These are phyloP conservation scores for Phytophthora megakarya DNA, from an alignment of 352 stramenopile species.

Conservation along the genomic window DNA sequence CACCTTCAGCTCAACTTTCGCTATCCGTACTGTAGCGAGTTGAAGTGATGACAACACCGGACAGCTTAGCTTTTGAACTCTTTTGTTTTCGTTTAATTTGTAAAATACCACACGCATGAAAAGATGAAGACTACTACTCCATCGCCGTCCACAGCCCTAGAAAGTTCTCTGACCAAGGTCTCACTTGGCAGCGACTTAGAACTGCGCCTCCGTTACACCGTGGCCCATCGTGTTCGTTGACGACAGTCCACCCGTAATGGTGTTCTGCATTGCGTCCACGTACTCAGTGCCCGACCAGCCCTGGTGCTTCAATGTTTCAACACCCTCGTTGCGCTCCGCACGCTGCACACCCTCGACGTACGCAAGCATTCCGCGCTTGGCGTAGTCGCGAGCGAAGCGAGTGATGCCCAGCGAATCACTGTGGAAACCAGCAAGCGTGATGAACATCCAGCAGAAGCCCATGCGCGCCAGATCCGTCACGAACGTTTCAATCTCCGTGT, in stretches of 20 bases:
- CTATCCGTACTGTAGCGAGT: too few relatives aligned
- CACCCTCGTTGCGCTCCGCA: slow-evolving; percentile 92
- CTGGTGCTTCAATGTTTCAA: slow-evolving; percentile 98
- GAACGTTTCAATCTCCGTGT: slow-evolving; percentile 94
- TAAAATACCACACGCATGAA: slow-evolving; percentile 43
- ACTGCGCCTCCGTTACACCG: slow-evolving; percentile 97
- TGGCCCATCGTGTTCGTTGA: slow-evolving; percentile 98
- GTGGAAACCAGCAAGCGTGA: slow-evolving; percentile 98
- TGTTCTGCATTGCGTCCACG: slow-evolving; percentile 96
- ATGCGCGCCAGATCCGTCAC: slow-evolving; percentile 95
- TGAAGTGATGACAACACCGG: background rate
- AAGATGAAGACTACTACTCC: slow-evolving; percentile 24
- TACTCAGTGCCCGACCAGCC: slow-evolving; percentile 97
- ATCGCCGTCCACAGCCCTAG: slow-evolving; percentile 9
- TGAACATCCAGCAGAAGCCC: slow-evolving; percentile 99
- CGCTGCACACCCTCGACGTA: slow-evolving; percentile 98
- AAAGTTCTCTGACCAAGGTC: slow-evolving; percentile 15
- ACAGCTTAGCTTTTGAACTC: slow-evolving; percentile 14
- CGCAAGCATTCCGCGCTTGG: slow-evolving; percentile 91
- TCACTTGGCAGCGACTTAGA: slow-evolving; percentile 56
- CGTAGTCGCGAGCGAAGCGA: slow-evolving; percentile 93
- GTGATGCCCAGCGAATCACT: slow-evolving; percentile 96
- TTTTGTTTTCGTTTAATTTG: slow-evolving; percentile 33
- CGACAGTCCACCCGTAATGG: slow-evolving; percentile 94
- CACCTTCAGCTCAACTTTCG: too few relatives aligned